Conservation (phyloP, 116 monocot species). For the Posidonia oceanica region DNA sequence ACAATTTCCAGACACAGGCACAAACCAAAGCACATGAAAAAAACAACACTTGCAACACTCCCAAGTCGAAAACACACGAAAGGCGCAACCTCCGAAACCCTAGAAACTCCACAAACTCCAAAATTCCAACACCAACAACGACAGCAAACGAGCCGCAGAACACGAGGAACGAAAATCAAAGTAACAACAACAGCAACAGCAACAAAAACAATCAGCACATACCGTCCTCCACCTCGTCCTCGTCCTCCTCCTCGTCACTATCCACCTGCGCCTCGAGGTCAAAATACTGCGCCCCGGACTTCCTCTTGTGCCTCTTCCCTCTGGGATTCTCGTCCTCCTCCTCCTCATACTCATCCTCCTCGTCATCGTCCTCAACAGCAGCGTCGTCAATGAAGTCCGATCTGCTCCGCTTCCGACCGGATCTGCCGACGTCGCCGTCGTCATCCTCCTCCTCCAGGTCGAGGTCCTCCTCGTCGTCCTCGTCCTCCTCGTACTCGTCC, state of each 20-base stretch:
- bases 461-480: constrained; percentile 33
- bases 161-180: neutral
- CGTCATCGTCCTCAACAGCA: constrained; percentile 78
- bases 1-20: neutral
- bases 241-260: constrained; percentile 85
- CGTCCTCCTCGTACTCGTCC: constrained; percentile 43
- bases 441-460: constrained; percentile 69
- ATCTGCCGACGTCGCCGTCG: constrained; percentile 8
- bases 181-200: neutral
- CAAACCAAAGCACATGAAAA: neutral
- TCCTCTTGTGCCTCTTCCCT: constrained; percentile 31
- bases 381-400: constrained; percentile 69
- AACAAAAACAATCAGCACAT: constrained; percentile 2
- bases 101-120: neutral
- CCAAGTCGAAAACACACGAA: too few relatives aligned
- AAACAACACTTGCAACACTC: neutral
- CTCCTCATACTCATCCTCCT: constrained; percentile 77
- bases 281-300: constrained; percentile 52
- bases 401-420: constrained; percentile 36
- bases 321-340: constrained; percentile 39
- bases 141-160: too few relatives aligned
- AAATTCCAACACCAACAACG: neutral
- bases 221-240: constrained; percentile 94
- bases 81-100: too few relatives aligned
- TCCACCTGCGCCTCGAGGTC: constrained; percentile 78